Base-by-base conservation (phyloP, 2,329 filamentous ascomycete genomes). In the Fusarium anguioides region DNA sequence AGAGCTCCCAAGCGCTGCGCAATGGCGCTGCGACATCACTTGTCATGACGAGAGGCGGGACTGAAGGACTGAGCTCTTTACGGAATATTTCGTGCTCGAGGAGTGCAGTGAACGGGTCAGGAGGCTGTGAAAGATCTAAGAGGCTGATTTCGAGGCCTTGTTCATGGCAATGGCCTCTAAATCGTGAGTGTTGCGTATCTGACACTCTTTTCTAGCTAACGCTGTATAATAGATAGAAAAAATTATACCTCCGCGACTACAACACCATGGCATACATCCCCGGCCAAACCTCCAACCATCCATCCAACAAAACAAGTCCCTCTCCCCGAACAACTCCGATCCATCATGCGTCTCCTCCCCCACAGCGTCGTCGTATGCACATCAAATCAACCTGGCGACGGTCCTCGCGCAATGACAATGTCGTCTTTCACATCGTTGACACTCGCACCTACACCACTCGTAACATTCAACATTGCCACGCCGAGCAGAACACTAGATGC, bases 391-490 rank as follows among this genome's bases (percentile, higher is more conserved):
- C 61, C 75, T 33, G 64, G 73, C 29, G 21, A 75, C 60, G 52
- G 70, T 37, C 72, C 81, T 8, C 80, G 82, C 29, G 86, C 82
- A 45, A 86, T 88, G 81, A 88, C 86, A 29, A 85, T 87, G 79
- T 88, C 86, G 8, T 87, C 85, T 4, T 83, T 89, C 64, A 86
- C 86, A 4, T 87, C 85, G 0, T 75, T 89, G 24, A 81, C 83
- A 17, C 78, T 88, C 18, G 67, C 72, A n/a, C 85, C 86, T 0
- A 79, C 76, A 24, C 85, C 86, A 2, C 77, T 85, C 12, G 75
- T 89, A 8, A 83, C 82, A 1, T 88, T 89, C 79, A 88, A 88
- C 76, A 80, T 88, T 46, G 81, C 81, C 23, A 80, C 82, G 26
- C 86, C 86, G 20, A 87, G 84, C 72, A 81, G 83, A 14, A 88